phyloP scores from a whole-genome alignment of 352 stramenopile genomes.

The Phytophthora rubi region DNA sequence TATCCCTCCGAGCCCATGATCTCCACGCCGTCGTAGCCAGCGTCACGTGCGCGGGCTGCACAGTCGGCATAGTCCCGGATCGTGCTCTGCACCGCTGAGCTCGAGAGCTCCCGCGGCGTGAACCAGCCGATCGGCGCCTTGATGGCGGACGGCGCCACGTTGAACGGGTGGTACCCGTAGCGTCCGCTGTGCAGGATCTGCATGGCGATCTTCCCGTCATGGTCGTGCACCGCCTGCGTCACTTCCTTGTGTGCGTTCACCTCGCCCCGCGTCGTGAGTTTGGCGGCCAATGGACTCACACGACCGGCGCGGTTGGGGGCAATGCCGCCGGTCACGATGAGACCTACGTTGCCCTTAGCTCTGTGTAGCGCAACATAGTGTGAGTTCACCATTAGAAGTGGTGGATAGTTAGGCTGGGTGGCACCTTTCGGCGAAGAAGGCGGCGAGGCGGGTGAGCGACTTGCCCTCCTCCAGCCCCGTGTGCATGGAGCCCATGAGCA shows the following conservation, averaged over 20 bases:
- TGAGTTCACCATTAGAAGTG: no score
- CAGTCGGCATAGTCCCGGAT: constrained; percentile 95
- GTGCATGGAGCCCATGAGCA: constrained; percentile 94
- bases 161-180: constrained; percentile 97
- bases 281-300: constrained; percentile 93
- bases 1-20: constrained; percentile 99
- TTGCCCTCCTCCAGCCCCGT: constrained; percentile 90
- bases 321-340: constrained; percentile 96
- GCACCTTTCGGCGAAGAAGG: constrained; percentile 94
- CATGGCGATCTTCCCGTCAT: constrained; percentile 88
- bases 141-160: constrained; percentile 91
- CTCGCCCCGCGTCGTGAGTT: constrained; percentile 92
- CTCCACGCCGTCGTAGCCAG: constrained; percentile 98
- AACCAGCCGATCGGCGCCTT: constrained; percentile 96
- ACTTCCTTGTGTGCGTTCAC: constrained; percentile 92
- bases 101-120: constrained; percentile 85
- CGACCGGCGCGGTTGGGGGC: constrained; percentile 94
- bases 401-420: no score
- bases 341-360: constrained; percentile 92
- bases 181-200: constrained; percentile 94
- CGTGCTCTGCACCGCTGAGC: constrained; percentile 85
- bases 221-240: constrained; percentile 93
- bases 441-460: constrained; percentile 85
- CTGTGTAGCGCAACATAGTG: constrained; percentile 17
- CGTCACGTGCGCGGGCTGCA: constrained; percentile 82